A percentile compares a stretch with the other conserved stretches of the same genome.
These are phyloP conservation scores for Boletales sp. DNA, from an alignment of 768 basidiomycete species.

Conservation along the genomic window DNA sequence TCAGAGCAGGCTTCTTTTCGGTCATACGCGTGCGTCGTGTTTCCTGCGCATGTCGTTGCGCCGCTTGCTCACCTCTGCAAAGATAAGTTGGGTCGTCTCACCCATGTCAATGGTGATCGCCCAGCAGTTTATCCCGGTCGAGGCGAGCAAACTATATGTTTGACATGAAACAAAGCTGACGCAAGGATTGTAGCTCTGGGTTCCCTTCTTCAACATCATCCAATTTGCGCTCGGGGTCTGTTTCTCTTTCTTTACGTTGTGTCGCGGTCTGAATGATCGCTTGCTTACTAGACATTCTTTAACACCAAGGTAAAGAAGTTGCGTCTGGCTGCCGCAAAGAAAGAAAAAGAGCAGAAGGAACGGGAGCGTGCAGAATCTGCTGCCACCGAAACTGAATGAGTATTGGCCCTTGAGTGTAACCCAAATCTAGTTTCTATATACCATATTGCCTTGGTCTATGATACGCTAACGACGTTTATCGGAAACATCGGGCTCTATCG, in stretches of 20 bases:
- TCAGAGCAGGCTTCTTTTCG: constrained; percentile 68
- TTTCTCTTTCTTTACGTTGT: constrained; percentile 2
- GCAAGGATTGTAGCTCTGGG: constrained; percentile 61
- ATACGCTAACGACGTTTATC: constrained; percentile 10
- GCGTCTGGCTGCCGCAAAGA: constrained; percentile 50
- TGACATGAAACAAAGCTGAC: constrained; percentile 2
- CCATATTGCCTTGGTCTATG: constrained; percentile 7
- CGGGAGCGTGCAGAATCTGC: constrained; percentile 25
- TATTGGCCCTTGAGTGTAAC: too few relatives aligned
- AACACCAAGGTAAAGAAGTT: constrained; percentile 69
- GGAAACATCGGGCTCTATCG: constrained; percentile 4
- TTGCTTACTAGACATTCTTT: constrained; percentile 55
- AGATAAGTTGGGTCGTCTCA: constrained; percentile 81
- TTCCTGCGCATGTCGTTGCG: neutral
- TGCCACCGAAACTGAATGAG: constrained; percentile 17
- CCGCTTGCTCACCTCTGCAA: constrained; percentile 3
- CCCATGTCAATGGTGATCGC: constrained; percentile 73
- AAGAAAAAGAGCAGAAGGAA: constrained; percentile 41
- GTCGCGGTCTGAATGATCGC: neutral
- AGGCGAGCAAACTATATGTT: constrained; percentile 41
- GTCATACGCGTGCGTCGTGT: constrained; percentile 59
- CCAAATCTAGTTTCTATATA: neutral
- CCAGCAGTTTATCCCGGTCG: constrained; percentile 74
- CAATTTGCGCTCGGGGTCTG: constrained; percentile 75
- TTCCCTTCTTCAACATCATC: constrained; percentile 79